These are phyloP conservation scores for Penicillium sp. DNA, from an alignment of 2,329 filamentous ascomycete genomes.

Conservation along the genomic window DNA sequence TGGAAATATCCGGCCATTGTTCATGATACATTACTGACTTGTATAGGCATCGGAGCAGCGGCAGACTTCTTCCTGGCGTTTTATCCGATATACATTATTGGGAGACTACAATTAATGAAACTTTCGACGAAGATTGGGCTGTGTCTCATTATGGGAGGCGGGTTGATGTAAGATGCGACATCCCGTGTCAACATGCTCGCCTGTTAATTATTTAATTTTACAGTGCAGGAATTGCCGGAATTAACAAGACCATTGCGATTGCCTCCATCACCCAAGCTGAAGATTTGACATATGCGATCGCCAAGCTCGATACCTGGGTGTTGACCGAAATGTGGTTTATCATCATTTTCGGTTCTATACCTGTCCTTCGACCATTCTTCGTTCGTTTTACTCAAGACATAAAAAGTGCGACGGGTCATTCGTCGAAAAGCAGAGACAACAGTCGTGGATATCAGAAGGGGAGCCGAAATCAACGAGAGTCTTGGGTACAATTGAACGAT, in stretches of 20 bases:
- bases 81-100: constrained; percentile 23
- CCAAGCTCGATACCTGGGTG: constrained; percentile 23
- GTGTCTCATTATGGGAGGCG: constrained; percentile 24
- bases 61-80: constrained; percentile 21
- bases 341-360: constrained; percentile 25
- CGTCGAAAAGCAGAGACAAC: constrained; percentile 2
- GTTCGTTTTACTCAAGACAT: constrained; percentile 22
- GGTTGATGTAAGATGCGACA: constrained; percentile 15
- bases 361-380: constrained; percentile 21
- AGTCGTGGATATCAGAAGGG: constrained; percentile 3
- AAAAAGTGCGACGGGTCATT: constrained; percentile 12
- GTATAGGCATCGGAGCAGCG: constrained; percentile 13
- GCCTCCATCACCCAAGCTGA: constrained; percentile 14
- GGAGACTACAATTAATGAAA: constrained; percentile 23
- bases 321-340: constrained; percentile 30
- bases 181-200: not conserved
- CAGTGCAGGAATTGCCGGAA: constrained; percentile 24
- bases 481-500: constrained; percentile 12
- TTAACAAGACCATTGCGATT: constrained; percentile 24
- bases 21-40: not conserved
- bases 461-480: constrained; percentile 3
- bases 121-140: constrained; percentile 20
- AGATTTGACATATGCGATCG: constrained; percentile 21
- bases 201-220: not conserved
- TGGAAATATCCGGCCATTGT: not conserved